These are phyloP conservation scores for Exophiala phaeomuriformis DNA, from an alignment of 2,329 filamentous ascomycete genomes.

Conservation along the genomic window DNA sequence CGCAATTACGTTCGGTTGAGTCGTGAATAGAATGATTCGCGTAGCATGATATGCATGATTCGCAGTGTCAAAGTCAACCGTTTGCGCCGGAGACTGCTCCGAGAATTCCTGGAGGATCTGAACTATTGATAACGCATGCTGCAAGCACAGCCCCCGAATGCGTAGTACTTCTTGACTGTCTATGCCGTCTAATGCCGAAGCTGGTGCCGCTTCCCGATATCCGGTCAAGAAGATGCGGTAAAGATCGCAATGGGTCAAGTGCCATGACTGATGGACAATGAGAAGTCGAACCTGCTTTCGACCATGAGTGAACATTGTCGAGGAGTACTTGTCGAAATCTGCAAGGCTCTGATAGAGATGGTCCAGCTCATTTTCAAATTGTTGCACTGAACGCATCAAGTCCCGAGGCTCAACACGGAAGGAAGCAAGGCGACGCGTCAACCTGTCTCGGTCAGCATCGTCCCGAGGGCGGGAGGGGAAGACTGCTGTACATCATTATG, in stretches of 20 bases:
- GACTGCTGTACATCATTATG: conserved; percentile 10
- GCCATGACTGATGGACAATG: conserved; percentile 21
- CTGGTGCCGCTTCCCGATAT: conserved; percentile 16
- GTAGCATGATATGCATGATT: conserved; percentile 16
- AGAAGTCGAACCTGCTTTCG: conserved; percentile 13
- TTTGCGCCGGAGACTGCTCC: conserved; percentile 8
- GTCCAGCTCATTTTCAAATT: conserved; percentile 14
- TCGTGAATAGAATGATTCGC: conserved; percentile 15
- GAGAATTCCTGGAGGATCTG: conserved; percentile 15
- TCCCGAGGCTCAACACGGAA: conserved; percentile 4
- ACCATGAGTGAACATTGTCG: conserved; percentile 12
- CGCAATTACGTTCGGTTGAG: conserved; percentile 4
- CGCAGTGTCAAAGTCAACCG: conserved; percentile 16
- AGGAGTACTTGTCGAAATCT: conserved; percentile 10
- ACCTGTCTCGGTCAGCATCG: conserved; percentile 3
- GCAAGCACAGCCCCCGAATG: conserved; percentile 7
- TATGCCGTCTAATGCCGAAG: conserved; percentile 10
- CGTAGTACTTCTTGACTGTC: conserved; percentile 8
- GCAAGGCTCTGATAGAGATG: conserved; percentile 15
- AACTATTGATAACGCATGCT: conserved; percentile 15
- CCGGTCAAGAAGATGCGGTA: conserved; percentile 18
- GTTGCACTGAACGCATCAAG: conserved; percentile 9
- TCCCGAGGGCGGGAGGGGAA: not conserved
- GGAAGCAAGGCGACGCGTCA: conserved; percentile 12
- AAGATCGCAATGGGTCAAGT: conserved; percentile 19